Evolutionary conservation across 768 basidiomycete species (phyloP).

Genomic region (Russula sp.): DNA sequence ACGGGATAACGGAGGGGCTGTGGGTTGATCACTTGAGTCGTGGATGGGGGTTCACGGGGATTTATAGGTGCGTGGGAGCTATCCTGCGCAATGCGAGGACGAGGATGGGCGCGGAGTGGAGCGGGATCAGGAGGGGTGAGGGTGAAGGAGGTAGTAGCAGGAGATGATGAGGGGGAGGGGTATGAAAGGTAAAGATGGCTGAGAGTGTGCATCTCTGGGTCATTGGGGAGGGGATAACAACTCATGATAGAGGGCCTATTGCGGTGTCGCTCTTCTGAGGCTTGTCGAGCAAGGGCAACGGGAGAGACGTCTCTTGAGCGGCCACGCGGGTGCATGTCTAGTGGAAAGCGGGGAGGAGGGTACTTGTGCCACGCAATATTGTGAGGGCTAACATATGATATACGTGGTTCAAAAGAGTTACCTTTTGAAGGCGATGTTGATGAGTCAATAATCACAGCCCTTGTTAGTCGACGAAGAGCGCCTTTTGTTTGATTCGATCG

Average conservation of each 20-base stretch:
- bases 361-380: background rate
- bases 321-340: slow-evolving; percentile 17
- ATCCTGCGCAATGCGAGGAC: slow-evolving; percentile 3
- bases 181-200: background rate
- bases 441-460: slow-evolving; percentile 4
- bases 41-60: background rate
- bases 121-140: slow-evolving; percentile 18
- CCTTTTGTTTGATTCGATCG: background rate
- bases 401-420: background rate
- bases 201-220: slow-evolving; percentile 10
- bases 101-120: slow-evolving; percentile 1
- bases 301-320: slow-evolving; percentile 19
- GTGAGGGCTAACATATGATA: background rate
- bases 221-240: slow-evolving; percentile 11
- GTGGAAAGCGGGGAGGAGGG: background rate
- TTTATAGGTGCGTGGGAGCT: slow-evolving; percentile 13
- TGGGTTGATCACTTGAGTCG: background rate
- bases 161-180: slow-evolving; percentile 11
- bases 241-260: slow-evolving; percentile 7
- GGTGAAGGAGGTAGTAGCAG: slow-evolving; percentile 2
- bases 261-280: slow-evolving; percentile 20
- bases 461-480: background rate
- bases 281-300: slow-evolving; percentile 22
- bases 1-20: slow-evolving; percentile 4
- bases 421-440: slow-evolving; percentile 2